These are phyloP conservation scores for Trypanosoma theileri DNA, from an alignment of 208 protist species.

Conservation along the genomic window DNA sequence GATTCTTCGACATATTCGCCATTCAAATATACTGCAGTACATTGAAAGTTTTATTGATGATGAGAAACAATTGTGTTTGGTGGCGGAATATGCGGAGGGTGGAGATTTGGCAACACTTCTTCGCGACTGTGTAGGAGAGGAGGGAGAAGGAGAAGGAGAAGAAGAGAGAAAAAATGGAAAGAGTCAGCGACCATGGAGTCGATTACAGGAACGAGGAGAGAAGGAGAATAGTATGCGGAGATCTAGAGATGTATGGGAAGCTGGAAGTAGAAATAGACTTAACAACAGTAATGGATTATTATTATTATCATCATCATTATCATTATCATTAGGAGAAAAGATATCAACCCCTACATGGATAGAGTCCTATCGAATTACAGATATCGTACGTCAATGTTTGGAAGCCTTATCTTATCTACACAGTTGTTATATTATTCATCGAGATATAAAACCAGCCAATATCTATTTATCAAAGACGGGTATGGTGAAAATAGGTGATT, in stretches of 20 bases:
- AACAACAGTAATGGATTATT: background rate
- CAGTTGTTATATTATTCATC: slow-evolving; percentile 78
- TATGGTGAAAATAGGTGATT: slow-evolving; percentile 83
- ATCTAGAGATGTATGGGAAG: background rate
- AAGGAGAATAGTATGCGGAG: background rate
- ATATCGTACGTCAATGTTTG: slow-evolving; percentile 78
- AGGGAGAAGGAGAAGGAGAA: background rate
- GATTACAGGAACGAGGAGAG: background rate
- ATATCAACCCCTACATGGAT: slow-evolving; percentile 31
- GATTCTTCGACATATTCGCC: slow-evolving; percentile 63
- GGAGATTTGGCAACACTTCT: slow-evolving; percentile 60
- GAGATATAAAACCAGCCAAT: slow-evolving; percentile 93
- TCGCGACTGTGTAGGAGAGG: background rate
- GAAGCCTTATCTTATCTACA: slow-evolving; percentile 86
- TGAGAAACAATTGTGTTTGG: slow-evolving; percentile 69
- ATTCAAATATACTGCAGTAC: slow-evolving; percentile 84
- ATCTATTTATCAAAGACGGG: slow-evolving; percentile 74
- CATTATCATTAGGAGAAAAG: background rate
- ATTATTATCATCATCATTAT: background rate
- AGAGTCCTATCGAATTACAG: slow-evolving; percentile 67
- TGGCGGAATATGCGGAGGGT: slow-evolving; percentile 86
- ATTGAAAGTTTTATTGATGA: slow-evolving; percentile 84
- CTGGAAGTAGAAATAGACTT: too few species aligned
- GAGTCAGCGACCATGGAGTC: background rate
- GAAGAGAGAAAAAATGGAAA: too few species aligned